Percentiles rank a stretch among this genome's conserved stretches.
Conservation (phyloP, 306 rosid species). For the Vachellia pachyceras region DNA sequence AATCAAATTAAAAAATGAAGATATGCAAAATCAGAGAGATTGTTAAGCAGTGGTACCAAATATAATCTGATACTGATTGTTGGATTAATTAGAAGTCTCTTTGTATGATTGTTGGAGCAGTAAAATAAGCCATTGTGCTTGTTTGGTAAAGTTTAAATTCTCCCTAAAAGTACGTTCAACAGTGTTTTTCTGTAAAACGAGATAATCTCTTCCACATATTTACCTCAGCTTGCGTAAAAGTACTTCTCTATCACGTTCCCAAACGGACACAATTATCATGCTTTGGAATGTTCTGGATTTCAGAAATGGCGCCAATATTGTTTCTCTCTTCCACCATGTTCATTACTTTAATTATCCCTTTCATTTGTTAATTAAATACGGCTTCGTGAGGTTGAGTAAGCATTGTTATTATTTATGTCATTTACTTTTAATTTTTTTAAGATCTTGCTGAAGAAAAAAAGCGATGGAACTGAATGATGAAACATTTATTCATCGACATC, state of each 20-base stretch:
- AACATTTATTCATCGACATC: not conserved
- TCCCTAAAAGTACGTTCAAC: too few species aligned
- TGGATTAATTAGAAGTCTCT: not conserved
- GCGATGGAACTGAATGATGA: not conserved
- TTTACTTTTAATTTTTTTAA: not conserved
- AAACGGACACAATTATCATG: not conserved
- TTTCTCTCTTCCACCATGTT: slow-evolving; percentile 5
- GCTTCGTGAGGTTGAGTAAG: not conserved
- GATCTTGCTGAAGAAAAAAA: not conserved
- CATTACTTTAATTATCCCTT: not conserved
- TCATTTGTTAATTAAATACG: not conserved
- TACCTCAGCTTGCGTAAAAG: too few species aligned
- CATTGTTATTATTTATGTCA: not conserved
- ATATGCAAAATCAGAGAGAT: too few species aligned
- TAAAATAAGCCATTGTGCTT: too few species aligned
- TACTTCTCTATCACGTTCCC: too few species aligned
- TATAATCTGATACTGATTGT: not conserved
- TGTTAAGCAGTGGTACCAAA: not conserved
- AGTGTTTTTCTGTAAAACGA: too few species aligned
- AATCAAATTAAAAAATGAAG: too few species aligned
- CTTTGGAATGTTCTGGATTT: not conserved
- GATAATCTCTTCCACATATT: too few species aligned
- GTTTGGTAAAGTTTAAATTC: too few species aligned
- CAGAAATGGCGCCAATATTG: not conserved
- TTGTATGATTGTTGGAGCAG: not conserved